Conservation (phyloP, 306 rosid genomes). For the Delonix regia region DNA sequence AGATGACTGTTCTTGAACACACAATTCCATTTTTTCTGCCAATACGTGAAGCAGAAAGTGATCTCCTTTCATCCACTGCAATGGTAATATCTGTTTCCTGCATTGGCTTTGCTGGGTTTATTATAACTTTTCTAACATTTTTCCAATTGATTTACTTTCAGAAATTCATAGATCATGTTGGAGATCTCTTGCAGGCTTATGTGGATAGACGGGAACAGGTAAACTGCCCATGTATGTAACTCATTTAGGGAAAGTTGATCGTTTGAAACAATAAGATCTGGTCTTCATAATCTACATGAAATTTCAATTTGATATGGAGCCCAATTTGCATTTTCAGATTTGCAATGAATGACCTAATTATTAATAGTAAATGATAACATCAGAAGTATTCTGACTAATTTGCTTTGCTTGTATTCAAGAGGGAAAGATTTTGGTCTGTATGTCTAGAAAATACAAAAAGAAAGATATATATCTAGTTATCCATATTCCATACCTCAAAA, state of each 20-base stretch:
- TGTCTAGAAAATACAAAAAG: no score
- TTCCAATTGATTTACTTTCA: slow-evolving; percentile 50
- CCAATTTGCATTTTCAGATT: slow-evolving; percentile 19
- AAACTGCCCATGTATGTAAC: slow-evolving; percentile 45
- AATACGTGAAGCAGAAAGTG: slow-evolving; percentile 81
- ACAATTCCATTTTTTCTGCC: slow-evolving; percentile 92
- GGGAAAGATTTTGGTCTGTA: no score
- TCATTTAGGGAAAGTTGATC: slow-evolving; percentile 27
- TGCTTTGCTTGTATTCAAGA: no score
- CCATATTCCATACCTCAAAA: no score
- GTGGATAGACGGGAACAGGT: slow-evolving; percentile 99
- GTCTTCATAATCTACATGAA: slow-evolving; percentile 9
- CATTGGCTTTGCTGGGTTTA: slow-evolving; percentile 38
- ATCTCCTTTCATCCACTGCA: slow-evolving; percentile 84
- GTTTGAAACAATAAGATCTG: slow-evolving; percentile 22
- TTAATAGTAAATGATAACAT: background rate
- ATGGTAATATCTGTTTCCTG: slow-evolving; percentile 68
- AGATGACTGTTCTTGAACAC: slow-evolving; percentile 91
- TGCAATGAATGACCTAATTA: slow-evolving; percentile 4
- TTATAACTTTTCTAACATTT: slow-evolving; percentile 29
- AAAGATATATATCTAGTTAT: no score
- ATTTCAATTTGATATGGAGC: slow-evolving; percentile 15
- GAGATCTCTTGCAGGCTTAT: slow-evolving; percentile 91
- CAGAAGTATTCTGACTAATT: no score
- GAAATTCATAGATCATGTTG: slow-evolving; percentile 92